Evolutionary conservation across 2,329 filamentous ascomycete species (phyloP).

Genomic region (Xylariaceae sp.): DNA sequence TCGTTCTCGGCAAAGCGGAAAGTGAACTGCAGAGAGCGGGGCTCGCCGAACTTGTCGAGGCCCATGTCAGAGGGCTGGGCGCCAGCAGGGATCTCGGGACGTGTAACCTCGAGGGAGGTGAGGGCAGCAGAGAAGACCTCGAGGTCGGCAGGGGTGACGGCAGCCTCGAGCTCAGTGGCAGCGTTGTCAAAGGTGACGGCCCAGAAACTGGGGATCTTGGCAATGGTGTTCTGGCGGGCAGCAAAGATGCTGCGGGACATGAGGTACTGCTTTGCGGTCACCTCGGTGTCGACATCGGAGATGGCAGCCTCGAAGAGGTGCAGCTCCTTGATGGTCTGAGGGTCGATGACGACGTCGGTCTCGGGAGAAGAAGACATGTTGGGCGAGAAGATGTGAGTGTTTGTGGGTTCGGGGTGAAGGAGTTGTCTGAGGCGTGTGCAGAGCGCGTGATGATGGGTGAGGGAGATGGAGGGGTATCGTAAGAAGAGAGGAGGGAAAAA

Average conservation of each 20-base stretch:
- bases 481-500: neutral
- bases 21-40: conserved; percentile 57
- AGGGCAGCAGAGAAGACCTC: conserved; percentile 55
- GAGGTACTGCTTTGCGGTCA: conserved; percentile 33
- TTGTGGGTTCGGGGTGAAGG: neutral
- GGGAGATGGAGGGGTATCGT: neutral
- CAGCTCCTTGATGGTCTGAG: conserved; percentile 34
- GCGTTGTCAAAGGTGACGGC: conserved; percentile 60
- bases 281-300: conserved; percentile 33
- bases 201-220: conserved; percentile 64
- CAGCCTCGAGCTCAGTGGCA: conserved; percentile 56
- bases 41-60: conserved; percentile 47
- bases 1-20: conserved; percentile 56
- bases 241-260: conserved; percentile 43
- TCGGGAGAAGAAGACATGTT: conserved; percentile 28
- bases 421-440: neutral
- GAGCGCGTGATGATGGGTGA: neutral
- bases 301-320: conserved; percentile 32
- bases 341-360: conserved; percentile 29
- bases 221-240: conserved; percentile 55
- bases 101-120: conserved; percentile 49
- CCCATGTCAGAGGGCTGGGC: conserved; percentile 33
- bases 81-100: conserved; percentile 38
- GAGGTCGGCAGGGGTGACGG: conserved; percentile 57
- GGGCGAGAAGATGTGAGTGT: neutral